These are phyloP conservation scores for Nakazawaea ambrosiae DNA, from an alignment of 805 yeast species.

Conservation along the genomic window DNA sequence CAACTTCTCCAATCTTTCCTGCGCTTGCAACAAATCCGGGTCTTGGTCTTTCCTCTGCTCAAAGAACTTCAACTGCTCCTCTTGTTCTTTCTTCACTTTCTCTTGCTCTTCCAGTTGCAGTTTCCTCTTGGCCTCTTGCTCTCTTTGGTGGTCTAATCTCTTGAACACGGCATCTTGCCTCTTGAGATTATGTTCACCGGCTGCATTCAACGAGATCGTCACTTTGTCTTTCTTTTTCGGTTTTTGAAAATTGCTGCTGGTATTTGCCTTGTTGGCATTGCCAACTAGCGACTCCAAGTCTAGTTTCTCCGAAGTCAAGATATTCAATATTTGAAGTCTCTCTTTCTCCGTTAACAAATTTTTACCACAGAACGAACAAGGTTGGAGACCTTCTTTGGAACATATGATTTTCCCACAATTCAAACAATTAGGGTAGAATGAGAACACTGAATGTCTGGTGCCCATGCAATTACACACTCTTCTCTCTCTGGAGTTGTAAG, in stretches of 20 bases:
- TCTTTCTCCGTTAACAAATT: conserved; percentile 62
- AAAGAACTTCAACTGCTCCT: conserved; percentile 36
- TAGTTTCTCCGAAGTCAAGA: conserved; percentile 47
- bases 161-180: conserved; percentile 61
- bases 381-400: conserved; percentile 81
- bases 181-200: conserved; percentile 58
- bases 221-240: conserved; percentile 39
- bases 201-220: conserved; percentile 46
- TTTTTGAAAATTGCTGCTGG: conserved; percentile 16
- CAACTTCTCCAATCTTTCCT: conserved; percentile 63
- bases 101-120: conserved; percentile 25
- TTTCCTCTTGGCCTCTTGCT: conserved; percentile 17
- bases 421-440: conserved; percentile 87
- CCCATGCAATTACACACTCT: conserved; percentile 76
- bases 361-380: conserved; percentile 77
- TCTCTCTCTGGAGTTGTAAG: not conserved
- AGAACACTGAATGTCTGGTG: conserved; percentile 79
- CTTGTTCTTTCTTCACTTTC: conserved; percentile 32
- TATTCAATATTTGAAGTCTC: conserved; percentile 43
- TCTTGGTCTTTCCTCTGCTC: conserved; percentile 35
- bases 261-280: conserved; percentile 16
- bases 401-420: conserved; percentile 94
- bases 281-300: conserved; percentile 31
- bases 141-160: conserved; percentile 28
- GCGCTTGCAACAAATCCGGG: conserved; percentile 61